Conservation (phyloP, 495 filamentous ascomycete genomes). For the Penicillium verhagenii region DNA sequence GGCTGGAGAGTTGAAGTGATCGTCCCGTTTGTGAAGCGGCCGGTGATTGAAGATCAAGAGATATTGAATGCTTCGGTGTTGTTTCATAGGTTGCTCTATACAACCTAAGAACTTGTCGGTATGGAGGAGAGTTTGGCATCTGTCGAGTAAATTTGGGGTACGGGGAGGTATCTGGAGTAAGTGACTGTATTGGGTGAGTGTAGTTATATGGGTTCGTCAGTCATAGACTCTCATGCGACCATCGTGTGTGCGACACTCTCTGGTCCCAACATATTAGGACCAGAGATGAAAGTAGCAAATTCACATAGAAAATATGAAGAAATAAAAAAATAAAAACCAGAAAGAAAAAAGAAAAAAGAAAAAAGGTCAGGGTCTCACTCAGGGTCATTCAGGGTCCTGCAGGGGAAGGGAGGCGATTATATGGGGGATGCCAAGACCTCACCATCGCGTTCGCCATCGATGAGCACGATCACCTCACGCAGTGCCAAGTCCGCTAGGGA, state of each 20-base stretch:
- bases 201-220: no score
- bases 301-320: no score
- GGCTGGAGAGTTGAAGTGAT: slow-evolving; percentile 1
- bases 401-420: slow-evolving; percentile 17
- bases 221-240: no score
- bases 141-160: no score
- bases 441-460: slow-evolving; percentile 35
- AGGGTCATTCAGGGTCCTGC: slow-evolving; percentile 2
- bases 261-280: background rate
- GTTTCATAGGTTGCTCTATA: background rate
- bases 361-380: slow-evolving; percentile 4
- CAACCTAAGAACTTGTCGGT: no score
- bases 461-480: slow-evolving; percentile 39
- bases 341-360: background rate
- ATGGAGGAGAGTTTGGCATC: background rate
- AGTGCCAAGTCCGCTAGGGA: background rate
- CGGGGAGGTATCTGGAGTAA: no score
- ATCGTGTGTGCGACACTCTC: no score
- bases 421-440: slow-evolving; percentile 34
- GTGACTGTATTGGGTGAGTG: background rate
- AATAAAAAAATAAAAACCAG: background rate
- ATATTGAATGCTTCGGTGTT: background rate
- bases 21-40: slow-evolving; percentile 2
- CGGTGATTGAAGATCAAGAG: background rate
- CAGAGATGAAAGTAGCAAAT: no score